A percentile compares a stretch with the other conserved stretches of the same genome.
Conservation (phyloP, 768 basidiomycete species). For the Nidularia pulvinata region DNA sequence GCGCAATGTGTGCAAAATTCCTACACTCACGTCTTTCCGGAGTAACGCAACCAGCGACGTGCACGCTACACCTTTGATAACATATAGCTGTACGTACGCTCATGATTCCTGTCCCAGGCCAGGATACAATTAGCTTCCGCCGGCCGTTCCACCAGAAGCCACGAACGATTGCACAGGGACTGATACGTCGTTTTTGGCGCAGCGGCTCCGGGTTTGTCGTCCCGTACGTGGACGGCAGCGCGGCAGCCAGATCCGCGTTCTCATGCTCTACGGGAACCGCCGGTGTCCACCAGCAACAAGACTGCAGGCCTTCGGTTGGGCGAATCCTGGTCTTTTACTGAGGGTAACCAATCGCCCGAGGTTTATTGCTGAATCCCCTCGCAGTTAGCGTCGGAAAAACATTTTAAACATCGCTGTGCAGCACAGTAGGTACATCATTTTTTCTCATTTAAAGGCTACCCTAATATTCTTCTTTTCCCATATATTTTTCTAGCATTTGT, state of each 20-base stretch:
- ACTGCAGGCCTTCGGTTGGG: too few relatives aligned
- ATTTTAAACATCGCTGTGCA: not conserved
- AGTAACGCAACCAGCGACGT: too few relatives aligned
- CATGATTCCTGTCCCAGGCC: too few relatives aligned
- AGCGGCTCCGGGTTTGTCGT: not conserved
- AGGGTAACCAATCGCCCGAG: not conserved
- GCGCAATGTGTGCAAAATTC: too few relatives aligned
- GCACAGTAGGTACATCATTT: not conserved
- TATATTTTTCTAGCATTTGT: too few relatives aligned
- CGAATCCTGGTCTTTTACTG: not conserved
- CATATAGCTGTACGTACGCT: too few relatives aligned
- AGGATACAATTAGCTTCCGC: too few relatives aligned
- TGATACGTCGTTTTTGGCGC: too few relatives aligned
- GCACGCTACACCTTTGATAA: too few relatives aligned
- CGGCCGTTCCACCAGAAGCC: too few relatives aligned
- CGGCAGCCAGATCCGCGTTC: not conserved
- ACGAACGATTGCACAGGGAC: too few relatives aligned
- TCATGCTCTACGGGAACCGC: not conserved
- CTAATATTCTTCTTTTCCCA: not conserved
- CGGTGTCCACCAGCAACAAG: not conserved
- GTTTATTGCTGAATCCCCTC: not conserved
- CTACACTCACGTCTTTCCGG: too few relatives aligned
- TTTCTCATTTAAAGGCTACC: not conserved
- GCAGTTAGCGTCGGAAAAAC: not conserved
- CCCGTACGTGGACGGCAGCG: not conserved